These are phyloP conservation scores for Tetrapisispora pingtungensis DNA, from an alignment of 805 yeast genomes.

Conservation along the genomic window DNA sequence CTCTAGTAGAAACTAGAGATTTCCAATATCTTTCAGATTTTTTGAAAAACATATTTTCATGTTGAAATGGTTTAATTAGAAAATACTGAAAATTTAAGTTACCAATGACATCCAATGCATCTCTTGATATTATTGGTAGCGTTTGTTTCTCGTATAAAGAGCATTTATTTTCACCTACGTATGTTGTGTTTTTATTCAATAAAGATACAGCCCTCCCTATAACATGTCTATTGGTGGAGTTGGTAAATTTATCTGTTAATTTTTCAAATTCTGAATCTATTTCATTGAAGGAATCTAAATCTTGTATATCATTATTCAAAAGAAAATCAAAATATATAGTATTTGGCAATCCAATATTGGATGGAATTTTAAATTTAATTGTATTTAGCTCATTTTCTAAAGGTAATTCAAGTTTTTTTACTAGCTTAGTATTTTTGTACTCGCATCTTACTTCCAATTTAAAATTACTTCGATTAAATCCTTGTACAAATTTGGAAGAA, in stretches of 20 bases:
- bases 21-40: constrained; percentile 74
- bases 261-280: background rate
- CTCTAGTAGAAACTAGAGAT: constrained; percentile 76
- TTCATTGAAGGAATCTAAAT: constrained; percentile 11
- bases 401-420: constrained; percentile 67
- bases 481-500: constrained; percentile 60
- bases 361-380: constrained; percentile 53
- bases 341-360: constrained; percentile 42
- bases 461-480: constrained; percentile 81
- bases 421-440: constrained; percentile 38
- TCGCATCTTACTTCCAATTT: constrained; percentile 50
- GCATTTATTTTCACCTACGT: constrained; percentile 57
- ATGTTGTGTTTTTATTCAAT: constrained; percentile 48
- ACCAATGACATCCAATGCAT: constrained; percentile 68
- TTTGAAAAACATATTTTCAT: constrained; percentile 14
- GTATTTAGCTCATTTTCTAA: constrained; percentile 68
- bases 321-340: constrained; percentile 72
- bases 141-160: constrained; percentile 58
- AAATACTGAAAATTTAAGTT: constrained; percentile 64
- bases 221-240: background rate
- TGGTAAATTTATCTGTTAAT: background rate
- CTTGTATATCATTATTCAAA: constrained; percentile 61
- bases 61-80: constrained; percentile 56
- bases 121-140: constrained; percentile 66
- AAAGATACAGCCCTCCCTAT: constrained; percentile 75